phyloP scores from a whole-genome alignment of 495 filamentous ascomycete genomes.

The Sordaria brevicollis region DNA sequence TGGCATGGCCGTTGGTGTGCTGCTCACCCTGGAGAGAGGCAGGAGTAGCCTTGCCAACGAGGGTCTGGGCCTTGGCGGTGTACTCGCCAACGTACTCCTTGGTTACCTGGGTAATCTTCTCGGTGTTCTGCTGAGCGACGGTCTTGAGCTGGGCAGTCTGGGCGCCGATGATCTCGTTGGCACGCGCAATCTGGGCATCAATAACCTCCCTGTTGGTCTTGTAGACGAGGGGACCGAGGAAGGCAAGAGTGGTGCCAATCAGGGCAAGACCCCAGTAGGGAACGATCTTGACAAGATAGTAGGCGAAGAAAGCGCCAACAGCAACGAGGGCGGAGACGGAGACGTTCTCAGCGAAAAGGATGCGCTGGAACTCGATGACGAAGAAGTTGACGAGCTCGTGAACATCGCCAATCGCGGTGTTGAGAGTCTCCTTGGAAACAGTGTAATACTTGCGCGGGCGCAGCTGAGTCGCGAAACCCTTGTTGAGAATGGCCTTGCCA shows the following conservation, averaged over 20 bases:
- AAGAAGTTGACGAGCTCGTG: conserved; percentile 96
- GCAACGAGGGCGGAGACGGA: conserved; percentile 44
- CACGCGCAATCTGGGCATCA: conserved; percentile 68
- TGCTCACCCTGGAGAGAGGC: conserved; percentile 21
- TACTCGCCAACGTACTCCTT: conserved; percentile 79
- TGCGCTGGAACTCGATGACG: conserved; percentile 88
- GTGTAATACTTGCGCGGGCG: conserved; percentile 90
- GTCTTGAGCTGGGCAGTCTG: conserved; percentile 76
- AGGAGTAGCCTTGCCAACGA: conserved; percentile 37
- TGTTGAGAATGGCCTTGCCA: conserved; percentile 64
- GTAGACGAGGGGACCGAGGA: conserved; percentile 84
- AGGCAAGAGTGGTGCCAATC: conserved; percentile 62
- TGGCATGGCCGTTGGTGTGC: conserved; percentile 18
- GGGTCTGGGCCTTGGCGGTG: conserved; percentile 71
- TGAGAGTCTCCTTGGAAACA: conserved; percentile 72
- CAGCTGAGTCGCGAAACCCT: conserved; percentile 75
- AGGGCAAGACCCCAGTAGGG: conserved; percentile 88
- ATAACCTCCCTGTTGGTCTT: conserved; percentile 89
- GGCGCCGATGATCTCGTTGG: conserved; percentile 58
- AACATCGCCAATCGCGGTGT: conserved; percentile 69
- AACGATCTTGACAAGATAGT: conserved; percentile 87
- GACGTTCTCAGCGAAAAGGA: conserved; percentile 91
- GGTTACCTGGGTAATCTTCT: conserved; percentile 61
- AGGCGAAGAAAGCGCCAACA: conserved; percentile 69
- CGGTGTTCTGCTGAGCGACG: conserved; percentile 72